Conservation (phyloP, 176 grass and related monocot genomes). For the Oryza glumipatula region DNA sequence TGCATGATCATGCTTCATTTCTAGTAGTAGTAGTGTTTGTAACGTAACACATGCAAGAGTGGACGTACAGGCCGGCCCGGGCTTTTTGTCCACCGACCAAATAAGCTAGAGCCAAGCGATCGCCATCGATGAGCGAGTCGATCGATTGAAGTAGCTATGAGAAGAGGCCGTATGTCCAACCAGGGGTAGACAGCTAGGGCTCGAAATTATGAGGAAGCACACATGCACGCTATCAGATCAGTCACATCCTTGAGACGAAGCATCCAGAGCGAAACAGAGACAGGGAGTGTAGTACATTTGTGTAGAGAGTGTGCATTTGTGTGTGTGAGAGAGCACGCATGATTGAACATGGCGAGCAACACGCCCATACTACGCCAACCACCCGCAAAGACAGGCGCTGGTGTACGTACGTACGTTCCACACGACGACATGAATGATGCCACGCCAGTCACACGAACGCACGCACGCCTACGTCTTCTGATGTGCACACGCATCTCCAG, state of each 20-base stretch:
- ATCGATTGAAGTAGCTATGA: too few species aligned
- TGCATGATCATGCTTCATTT: background rate
- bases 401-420: background rate
- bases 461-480: background rate
- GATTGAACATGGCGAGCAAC: background rate
- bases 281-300: background rate
- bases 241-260: slow-evolving; percentile 35
- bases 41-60: background rate
- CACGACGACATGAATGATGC: slow-evolving; percentile 11
- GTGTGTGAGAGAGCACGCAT: background rate
- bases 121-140: background rate
- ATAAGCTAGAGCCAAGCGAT: background rate
- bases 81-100: background rate
- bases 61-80: background rate
- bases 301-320: too few species aligned
- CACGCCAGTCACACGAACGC: slow-evolving; percentile 24
- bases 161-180: background rate
- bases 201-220: slow-evolving; percentile 11
- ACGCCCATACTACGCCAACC: slow-evolving; percentile 12
- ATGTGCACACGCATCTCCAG: background rate
- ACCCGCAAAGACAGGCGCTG: background rate
- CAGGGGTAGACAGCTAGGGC: background rate
- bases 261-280: background rate
- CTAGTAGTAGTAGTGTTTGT: too few species aligned
- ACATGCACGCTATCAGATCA: slow-evolving; percentile 42